Evolutionary conservation across 2,329 filamentous ascomycete species (phyloP).

Genomic region (Sarocladium strictum): DNA sequence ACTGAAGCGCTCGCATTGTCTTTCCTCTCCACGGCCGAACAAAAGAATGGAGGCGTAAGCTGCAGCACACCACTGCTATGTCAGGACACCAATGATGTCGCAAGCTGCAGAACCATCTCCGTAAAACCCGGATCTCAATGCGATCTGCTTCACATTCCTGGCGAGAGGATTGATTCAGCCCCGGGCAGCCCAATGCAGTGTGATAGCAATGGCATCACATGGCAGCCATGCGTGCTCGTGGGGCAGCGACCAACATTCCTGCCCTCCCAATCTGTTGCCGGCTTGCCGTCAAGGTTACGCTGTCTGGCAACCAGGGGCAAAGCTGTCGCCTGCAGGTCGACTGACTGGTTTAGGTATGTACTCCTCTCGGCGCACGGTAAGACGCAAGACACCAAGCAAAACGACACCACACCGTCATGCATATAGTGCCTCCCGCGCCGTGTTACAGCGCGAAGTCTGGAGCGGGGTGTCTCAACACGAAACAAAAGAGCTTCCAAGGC

Average conservation of each 20-base stretch:
- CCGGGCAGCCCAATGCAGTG: background rate
- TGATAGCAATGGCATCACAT: background rate
- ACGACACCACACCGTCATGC: conserved; percentile 2
- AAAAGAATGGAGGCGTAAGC: background rate
- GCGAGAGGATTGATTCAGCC: background rate
- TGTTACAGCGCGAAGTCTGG: background rate
- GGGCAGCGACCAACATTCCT: background rate
- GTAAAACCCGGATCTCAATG: too few species aligned
- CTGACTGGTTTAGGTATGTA: too few species aligned
- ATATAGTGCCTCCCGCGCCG: conserved; percentile 3
- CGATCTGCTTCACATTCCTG: background rate
- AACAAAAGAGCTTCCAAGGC: background rate
- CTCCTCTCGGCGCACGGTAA: too few species aligned
- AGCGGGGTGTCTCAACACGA: background rate
- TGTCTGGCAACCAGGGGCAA: too few species aligned
- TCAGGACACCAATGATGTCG: background rate
- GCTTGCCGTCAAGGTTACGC: too few species aligned
- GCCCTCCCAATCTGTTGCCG: too few species aligned
- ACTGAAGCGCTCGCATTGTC: background rate
- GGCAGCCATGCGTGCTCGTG: background rate
- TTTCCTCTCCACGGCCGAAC: background rate
- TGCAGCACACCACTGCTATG: too few species aligned
- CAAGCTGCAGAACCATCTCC: background rate
- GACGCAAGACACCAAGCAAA: background rate
- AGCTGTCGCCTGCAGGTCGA: too few species aligned